Evolutionary conservation across 805 yeast species (phyloP).

Genomic region (Starmerella bombi): DNA sequence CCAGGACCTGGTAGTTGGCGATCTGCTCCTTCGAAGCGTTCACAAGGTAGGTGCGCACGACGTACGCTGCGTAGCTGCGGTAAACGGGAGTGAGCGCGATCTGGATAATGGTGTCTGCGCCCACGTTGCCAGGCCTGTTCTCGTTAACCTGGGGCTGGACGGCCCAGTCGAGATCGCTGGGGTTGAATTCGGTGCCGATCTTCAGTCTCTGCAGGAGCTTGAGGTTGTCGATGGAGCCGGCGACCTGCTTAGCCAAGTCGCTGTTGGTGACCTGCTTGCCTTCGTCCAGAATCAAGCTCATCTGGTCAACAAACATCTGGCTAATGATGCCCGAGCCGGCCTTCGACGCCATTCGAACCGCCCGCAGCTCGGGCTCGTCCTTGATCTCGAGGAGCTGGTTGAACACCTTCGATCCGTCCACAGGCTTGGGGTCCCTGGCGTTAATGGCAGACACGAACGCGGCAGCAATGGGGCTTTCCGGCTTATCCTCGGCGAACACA

Average conservation of each 20-base stretch:
- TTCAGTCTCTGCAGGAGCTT: slow-evolving; percentile 51
- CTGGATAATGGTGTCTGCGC: slow-evolving; percentile 65
- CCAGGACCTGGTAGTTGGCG: slow-evolving; percentile 60
- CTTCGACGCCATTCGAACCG: slow-evolving; percentile 57
- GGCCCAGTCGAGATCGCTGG: slow-evolving; percentile 78
- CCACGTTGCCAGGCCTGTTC: slow-evolving; percentile 37
- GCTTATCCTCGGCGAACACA: slow-evolving; percentile 57
- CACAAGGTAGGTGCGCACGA: slow-evolving; percentile 77
- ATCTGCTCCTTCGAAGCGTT: slow-evolving; percentile 77
- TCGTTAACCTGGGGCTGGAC: slow-evolving; percentile 85
- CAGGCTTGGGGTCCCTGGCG: slow-evolving; percentile 15
- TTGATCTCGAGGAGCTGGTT: slow-evolving; percentile 56
- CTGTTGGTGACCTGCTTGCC: slow-evolving; percentile 63
- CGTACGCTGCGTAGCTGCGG: slow-evolving; percentile 75
- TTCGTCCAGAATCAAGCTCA: slow-evolving; percentile 78
- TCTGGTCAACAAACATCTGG: slow-evolving; percentile 68
- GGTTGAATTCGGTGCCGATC: slow-evolving; percentile 56
- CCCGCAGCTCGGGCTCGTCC: slow-evolving; percentile 62
- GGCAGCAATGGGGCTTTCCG: slow-evolving; percentile 68
- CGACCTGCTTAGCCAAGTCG: slow-evolving; percentile 60
- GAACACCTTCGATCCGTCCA: slow-evolving; percentile 42
- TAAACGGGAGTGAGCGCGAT: slow-evolving; percentile 78
- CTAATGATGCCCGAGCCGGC: slow-evolving; percentile 64
- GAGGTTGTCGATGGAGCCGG: slow-evolving; percentile 67
- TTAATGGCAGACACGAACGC: slow-evolving; percentile 29